Conservation (phyloP, 495 filamentous ascomycete species). For the Pseudevernia furfuracea region DNA sequence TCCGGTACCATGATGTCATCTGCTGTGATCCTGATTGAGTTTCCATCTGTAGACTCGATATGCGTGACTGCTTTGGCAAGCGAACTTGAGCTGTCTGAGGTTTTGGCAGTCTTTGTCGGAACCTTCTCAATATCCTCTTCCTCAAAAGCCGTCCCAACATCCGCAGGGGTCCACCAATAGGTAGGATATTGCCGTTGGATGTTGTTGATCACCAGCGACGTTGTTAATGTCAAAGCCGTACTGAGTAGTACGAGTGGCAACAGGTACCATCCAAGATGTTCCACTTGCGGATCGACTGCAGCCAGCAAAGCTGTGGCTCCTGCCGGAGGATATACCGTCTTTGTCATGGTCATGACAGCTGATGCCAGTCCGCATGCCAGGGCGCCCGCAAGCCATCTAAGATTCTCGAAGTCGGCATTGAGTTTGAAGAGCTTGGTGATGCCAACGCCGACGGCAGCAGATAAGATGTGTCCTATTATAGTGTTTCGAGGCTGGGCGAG, state of each 20-base stretch:
- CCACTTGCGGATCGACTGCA: slow-evolving; percentile 50
- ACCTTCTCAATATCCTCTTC: slow-evolving; percentile 7
- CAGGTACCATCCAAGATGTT: slow-evolving; percentile 64
- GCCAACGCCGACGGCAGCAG: slow-evolving; percentile 56
- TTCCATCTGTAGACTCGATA: background rate
- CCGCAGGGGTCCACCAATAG: slow-evolving; percentile 53
- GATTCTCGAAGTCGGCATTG: slow-evolving; percentile 35
- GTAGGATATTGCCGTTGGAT: slow-evolving; percentile 65
- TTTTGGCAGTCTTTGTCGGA: background rate
- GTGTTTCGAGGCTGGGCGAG: slow-evolving; percentile 76
- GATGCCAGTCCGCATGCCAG: slow-evolving; percentile 63
- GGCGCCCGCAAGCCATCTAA: slow-evolving; percentile 62
- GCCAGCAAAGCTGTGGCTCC: slow-evolving; percentile 81
- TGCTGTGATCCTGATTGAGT: background rate
- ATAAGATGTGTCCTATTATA: slow-evolving; percentile 63
- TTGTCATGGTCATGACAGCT: slow-evolving; percentile 65
- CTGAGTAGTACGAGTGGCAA: slow-evolving; percentile 61
- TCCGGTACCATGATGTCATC: slow-evolving; percentile 3
- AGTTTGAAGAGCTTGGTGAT: slow-evolving; percentile 68
- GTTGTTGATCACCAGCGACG: slow-evolving; percentile 68
- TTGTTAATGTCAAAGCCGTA: slow-evolving; percentile 53
- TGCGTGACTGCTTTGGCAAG: background rate
- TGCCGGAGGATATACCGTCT: slow-evolving; percentile 78
- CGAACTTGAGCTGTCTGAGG: background rate
- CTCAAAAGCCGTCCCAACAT: slow-evolving; percentile 26